phyloP scores from a whole-genome alignment of 768 basidiomycete genomes.

The Auricularia heimuer region DNA sequence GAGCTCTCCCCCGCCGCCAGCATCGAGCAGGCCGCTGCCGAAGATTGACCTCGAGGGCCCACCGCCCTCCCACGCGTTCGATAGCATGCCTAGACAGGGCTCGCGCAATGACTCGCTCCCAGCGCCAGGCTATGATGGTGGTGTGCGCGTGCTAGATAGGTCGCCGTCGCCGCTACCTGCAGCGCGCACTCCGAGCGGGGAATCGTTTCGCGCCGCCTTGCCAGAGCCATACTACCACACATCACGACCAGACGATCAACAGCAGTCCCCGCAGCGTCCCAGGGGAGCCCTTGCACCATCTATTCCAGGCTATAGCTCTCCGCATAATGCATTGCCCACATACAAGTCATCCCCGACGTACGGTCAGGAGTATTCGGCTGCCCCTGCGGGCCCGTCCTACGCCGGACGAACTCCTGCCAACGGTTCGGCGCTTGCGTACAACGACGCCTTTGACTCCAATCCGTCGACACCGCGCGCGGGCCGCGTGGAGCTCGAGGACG shows the following conservation, averaged over 20 bases:
- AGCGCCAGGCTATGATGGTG: neutral
- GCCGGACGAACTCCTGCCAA: neutral
- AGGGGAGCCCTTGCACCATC: conserved; percentile 2
- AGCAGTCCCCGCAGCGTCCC: neutral
- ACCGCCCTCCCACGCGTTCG: neutral
- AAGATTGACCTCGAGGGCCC: neutral
- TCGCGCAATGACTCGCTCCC: neutral
- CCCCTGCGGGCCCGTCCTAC: neutral
- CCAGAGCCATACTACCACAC: neutral
- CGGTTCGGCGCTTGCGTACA: neutral
- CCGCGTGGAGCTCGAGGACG: neutral
- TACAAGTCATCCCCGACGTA: neutral
- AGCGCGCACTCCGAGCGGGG: neutral
- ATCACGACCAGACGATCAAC: neutral
- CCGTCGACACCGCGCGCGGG: neutral
- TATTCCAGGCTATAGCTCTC: conserved; percentile 3
- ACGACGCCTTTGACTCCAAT: conserved; percentile 1
- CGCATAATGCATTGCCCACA: neutral
- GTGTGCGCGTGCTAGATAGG: neutral
- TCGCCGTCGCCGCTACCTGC: neutral
- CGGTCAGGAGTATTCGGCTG: neutral
- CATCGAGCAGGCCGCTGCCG: neutral
- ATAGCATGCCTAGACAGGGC: neutral
- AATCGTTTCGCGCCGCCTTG: neutral
- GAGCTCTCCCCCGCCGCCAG: neutral